A percentile compares a stretch with the other conserved stretches of the same genome.
Evolutionary conservation across 139 green algal genomes (phyloP).

Genomic region (Chlamydomonas sphaeroides): DNA sequence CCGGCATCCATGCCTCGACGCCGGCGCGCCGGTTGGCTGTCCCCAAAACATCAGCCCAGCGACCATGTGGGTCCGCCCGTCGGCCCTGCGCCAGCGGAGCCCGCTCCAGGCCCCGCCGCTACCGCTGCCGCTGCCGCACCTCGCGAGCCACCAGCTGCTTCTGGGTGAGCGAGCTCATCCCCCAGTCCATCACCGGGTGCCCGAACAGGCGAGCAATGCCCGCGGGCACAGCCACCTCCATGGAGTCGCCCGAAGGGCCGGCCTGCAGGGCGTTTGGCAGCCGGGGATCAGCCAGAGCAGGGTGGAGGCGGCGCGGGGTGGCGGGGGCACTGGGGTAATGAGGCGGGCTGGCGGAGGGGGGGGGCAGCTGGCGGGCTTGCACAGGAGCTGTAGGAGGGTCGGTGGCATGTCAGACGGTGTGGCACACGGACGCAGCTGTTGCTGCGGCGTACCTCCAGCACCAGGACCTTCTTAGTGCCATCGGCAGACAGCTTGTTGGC

Average conservation of each 20-base stretch:
- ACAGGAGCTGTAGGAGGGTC: background rate
- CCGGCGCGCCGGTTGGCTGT: no score
- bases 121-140: no score
- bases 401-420: no score
- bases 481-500: conserved; percentile 88
- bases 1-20: no score
- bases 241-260: conserved; percentile 48
- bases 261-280: no score
- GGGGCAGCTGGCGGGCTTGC: no score
- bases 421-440: background rate
- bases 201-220: conserved; percentile 86
- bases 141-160: conserved; percentile 64
- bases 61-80: no score
- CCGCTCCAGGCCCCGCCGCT: no score
- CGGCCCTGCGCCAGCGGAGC: no score
- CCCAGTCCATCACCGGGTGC: conserved; percentile 85
- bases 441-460: conserved; percentile 76
- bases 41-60: no score
- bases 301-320: background rate
- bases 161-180: conserved; percentile 77
- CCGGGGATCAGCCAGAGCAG: no score
- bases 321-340: background rate
- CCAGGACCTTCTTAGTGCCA: conserved; percentile 80
- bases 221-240: conserved; percentile 69
- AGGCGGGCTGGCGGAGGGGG: no score